Conservation (phyloP, 352 stramenopile genomes). For the Pythium oligandrum region DNA sequence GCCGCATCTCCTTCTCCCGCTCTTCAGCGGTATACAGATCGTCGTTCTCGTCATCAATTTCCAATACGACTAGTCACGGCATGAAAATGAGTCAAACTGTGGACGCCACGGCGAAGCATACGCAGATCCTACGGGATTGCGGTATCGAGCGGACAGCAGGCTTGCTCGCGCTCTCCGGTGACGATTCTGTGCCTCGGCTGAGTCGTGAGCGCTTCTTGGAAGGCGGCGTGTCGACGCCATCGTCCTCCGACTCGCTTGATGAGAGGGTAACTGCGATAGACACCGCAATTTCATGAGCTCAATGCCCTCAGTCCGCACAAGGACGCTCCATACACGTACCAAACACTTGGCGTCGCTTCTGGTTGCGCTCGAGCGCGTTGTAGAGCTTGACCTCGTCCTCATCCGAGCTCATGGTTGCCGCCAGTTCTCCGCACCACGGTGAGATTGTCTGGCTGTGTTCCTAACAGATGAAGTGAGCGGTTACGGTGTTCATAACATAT, state of each 20-base stretch:
- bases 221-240: conserved; percentile 11
- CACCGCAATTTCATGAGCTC: not conserved
- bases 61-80: conserved; percentile 12
- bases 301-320: too few relatives aligned
- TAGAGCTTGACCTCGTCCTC: conserved; percentile 70
- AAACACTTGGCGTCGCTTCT: conserved; percentile 53
- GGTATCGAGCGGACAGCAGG: too few relatives aligned
- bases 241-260: conserved; percentile 15
- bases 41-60: conserved; percentile 27
- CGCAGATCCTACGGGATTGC: too few relatives aligned
- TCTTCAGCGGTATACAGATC: conserved; percentile 38
- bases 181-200: not conserved
- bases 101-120: not conserved
- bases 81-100: not conserved
- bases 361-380: conserved; percentile 58
- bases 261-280: conserved; percentile 15
- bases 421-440: not conserved
- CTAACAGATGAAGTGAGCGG: not conserved
- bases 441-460: conserved; percentile 1
- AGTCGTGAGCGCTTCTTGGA: conserved; percentile 4
- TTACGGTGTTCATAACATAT: too few relatives aligned
- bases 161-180: not conserved
- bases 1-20: conserved; percentile 24
- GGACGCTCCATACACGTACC: conserved; percentile 23
- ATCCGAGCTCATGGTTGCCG: conserved; percentile 37